Evolutionary conservation across 192 early-diverging fungal genomes (phyloP), one percentile per base, ranked within the genome.

Genomic region (Phycomyces nitens): DNA sequence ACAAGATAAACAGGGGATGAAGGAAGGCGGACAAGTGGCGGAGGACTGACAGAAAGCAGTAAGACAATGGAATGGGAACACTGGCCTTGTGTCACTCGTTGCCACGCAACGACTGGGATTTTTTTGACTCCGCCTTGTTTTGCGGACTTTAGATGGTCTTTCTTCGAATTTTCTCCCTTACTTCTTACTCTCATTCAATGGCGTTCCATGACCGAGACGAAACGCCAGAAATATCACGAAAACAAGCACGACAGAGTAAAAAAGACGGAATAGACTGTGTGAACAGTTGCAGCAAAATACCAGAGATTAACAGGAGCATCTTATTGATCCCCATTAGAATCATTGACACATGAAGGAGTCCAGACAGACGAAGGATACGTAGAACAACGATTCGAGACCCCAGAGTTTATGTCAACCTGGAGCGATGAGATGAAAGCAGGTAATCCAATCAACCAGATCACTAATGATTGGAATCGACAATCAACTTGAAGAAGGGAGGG

Each of bases 371-470:
- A 71, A 51, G 73, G 73, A 26, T 73, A 68, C 23, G 62, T 62
- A 54, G 71, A 73, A 47, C 71, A 73, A 41, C 51, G 71, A 7
- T 66, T 78, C 54, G 81, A 82, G 40, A 29, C 66, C 1, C 78
- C 81, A 7, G 66, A 69, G 21, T 78, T 63, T 56, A 70, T 71
- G 56, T 51, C 67, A 23, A 42, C 62, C 7, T 78, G 78, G 78
- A 78, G 65, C 24, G 73, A 82, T 24, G 81, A 82, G 34, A 76
- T 80, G 56, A 69, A 71, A 60, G 81, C 76, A 53, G 77, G 77
- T 73, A 70, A 54, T 34, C 29, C 7, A 34, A 34, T 34, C 29
- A 34, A 7, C 7, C 29, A 5, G 29, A 34, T 5, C 7, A 7
- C 29, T 5, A 34, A 34, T 7, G 29, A 34, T 34, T 34, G 7